Evolutionary conservation across 257 asterid species (phyloP).

Genomic region (Mitragyna speciosa): DNA sequence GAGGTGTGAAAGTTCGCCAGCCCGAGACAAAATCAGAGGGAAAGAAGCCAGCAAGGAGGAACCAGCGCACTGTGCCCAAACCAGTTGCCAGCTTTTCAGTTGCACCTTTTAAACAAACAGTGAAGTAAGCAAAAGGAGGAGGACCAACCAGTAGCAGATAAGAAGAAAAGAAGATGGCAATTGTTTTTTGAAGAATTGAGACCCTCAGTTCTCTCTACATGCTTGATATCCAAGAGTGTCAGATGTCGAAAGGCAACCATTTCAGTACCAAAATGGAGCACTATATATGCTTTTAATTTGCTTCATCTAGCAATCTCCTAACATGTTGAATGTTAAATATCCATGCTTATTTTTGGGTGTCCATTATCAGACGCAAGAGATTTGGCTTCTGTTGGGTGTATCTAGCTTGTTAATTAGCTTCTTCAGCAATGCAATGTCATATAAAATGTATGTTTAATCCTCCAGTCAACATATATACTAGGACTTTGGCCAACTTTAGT

Average conservation of each 20-base stretch:
- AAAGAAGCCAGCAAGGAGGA: slow-evolving; percentile 69
- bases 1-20: slow-evolving; percentile 86
- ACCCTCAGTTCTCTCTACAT: not conserved
- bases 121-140: slow-evolving; percentile 17
- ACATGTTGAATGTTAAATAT: not conserved
- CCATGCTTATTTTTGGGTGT: not conserved
- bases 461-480: not conserved
- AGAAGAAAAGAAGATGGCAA: not conserved
- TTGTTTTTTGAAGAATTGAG: slow-evolving; percentile 1
- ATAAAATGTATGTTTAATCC: not conserved
- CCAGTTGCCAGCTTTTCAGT: slow-evolving; percentile 40
- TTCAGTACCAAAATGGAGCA: not conserved
- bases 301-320: not conserved
- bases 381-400: not conserved
- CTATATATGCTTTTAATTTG: not conserved
- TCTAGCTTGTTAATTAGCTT: not conserved
- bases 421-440: not conserved
- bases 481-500: not conserved
- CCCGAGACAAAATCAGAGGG: slow-evolving; percentile 56
- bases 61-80: slow-evolving; percentile 39
- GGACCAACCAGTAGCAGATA: not conserved
- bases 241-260: not conserved
- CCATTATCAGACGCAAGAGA: not conserved
- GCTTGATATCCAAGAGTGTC: not conserved
- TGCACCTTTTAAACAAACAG: slow-evolving; percentile 45